Evolutionary conservation across 164 flowering plant species (phyloP).

Genomic region (Tetracentron sinense): DNA sequence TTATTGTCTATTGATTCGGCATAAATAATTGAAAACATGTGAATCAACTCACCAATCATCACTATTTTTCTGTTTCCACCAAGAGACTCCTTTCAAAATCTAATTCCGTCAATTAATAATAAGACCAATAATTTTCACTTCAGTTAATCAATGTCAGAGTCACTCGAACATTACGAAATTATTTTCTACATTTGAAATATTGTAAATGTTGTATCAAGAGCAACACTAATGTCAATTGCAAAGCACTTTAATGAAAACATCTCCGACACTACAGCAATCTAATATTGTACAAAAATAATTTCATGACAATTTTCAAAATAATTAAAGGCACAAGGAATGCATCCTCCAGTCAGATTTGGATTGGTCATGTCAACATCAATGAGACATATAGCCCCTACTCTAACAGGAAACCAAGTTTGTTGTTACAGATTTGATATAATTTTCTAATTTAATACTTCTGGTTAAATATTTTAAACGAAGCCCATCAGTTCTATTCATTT

Average conservation of each 20-base stretch:
- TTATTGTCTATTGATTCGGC: neutral
- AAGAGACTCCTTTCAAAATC: slow-evolving; percentile 80
- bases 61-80: slow-evolving; percentile 98
- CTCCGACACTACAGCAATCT: neutral
- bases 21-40: neutral
- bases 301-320: too few relatives aligned
- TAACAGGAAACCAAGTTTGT: neutral
- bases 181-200: neutral
- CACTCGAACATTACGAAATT: neutral
- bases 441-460: neutral
- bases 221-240: neutral
- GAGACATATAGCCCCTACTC: too few relatives aligned
- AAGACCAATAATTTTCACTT: neutral
- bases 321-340: too few relatives aligned
- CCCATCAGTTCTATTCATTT: slow-evolving; percentile 94
- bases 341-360: too few relatives aligned
- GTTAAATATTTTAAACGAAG: slow-evolving; percentile 89
- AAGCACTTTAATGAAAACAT: neutral
- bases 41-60: slow-evolving; percentile 80
- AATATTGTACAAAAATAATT: too few relatives aligned
- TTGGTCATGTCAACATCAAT: too few relatives aligned
- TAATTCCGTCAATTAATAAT: neutral
- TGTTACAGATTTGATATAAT: neutral
- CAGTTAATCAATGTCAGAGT: neutral
- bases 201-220: neutral